Percentiles rank a stretch among this genome's conserved stretches.
These are phyloP conservation scores for Petunia hybrid DNA, from an alignment of 305 asterid species.

Conservation along the genomic window DNA sequence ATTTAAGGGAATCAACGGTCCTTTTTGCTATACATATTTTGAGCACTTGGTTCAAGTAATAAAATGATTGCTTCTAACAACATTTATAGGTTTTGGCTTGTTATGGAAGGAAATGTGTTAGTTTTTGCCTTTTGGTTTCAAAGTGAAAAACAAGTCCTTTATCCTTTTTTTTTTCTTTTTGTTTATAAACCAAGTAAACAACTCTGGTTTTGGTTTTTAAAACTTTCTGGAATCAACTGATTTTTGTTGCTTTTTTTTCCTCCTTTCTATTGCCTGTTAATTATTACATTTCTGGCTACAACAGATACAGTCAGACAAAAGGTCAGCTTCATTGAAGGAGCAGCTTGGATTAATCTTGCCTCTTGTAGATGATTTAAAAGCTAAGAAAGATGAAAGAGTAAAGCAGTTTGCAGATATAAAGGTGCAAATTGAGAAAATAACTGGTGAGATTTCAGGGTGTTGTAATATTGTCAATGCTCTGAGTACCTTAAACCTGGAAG, in stretches of 20 bases:
- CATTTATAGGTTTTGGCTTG: background rate
- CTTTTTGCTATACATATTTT: background rate
- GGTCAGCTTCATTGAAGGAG: constrained; percentile 66
- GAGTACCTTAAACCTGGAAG: constrained; percentile 59
- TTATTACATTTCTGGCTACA: constrained; percentile 28
- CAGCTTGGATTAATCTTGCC: constrained; percentile 74
- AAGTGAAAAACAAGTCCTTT: background rate
- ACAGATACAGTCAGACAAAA: constrained; percentile 67
- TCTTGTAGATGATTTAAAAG: constrained; percentile 74
- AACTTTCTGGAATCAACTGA: background rate
- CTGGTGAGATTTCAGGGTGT: constrained; percentile 74
- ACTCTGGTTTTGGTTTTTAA: too few relatives aligned
- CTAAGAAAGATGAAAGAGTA: constrained; percentile 73
- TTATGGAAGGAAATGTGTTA: background rate
- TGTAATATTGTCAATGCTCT: constrained; percentile 52
- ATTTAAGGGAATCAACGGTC: background rate
- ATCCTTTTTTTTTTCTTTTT: background rate
- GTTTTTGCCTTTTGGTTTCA: constrained; percentile 1
- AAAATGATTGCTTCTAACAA: background rate
- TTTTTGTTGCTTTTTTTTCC: background rate
- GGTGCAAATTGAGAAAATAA: constrained; percentile 84
- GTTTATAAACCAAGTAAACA: background rate
- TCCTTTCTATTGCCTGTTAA: constrained; percentile 24
- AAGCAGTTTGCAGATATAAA: constrained; percentile 78
- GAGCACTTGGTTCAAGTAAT: background rate